Evolutionary conservation across 2,329 filamentous ascomycete genomes (phyloP), one percentile per base, ranked within the genome.

Genomic region (Knoxdaviesia proteae): DNA sequence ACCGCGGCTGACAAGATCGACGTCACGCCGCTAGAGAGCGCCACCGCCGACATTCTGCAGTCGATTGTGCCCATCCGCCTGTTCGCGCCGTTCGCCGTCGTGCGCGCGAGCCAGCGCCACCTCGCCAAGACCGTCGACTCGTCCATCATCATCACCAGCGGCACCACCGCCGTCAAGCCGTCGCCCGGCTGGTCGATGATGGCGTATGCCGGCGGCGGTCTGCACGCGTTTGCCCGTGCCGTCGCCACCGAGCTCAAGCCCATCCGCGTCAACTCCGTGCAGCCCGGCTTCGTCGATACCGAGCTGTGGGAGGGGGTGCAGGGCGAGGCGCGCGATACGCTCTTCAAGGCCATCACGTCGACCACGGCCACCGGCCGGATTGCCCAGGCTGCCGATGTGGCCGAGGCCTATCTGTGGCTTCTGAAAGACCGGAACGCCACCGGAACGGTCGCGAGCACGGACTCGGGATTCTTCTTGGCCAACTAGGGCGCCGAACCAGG

Each of bases 181-280:
- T 54, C 60, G 1, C 60, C 64, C 1, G 60, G 66, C 29, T 76
- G 68, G 68, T 56, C 58, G 4, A 56, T 73, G 20, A 48, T 71
- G 1, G 60, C 61, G 0, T 56, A 58, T 2, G 68, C 64, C 42
- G 64, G 62, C 0, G 63, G 67, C 0, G 74, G 65, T 0, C 47
- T 71, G 6, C 61, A 72, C 41, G 63, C 66, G 3, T 61, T 79
- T 52, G 61, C 63, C 2, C 61, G 69, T 2, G 65, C 62, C 3
- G 56, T 82, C 34, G 77, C 77, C 2, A 50, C 80, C 33, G 76
- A 81, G 50, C 51, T 83, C 44, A 66, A 64, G 47, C 77, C 77
- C 0, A 56, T 80, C 6, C 58, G 78, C 2, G 74, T 80, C 31
- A 82, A 82, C 51, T 52, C 67, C 0, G 69, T 81, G 1, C 60